Conservation (phyloP, 805 yeast genomes). For the Blastobotrys parvus region DNA sequence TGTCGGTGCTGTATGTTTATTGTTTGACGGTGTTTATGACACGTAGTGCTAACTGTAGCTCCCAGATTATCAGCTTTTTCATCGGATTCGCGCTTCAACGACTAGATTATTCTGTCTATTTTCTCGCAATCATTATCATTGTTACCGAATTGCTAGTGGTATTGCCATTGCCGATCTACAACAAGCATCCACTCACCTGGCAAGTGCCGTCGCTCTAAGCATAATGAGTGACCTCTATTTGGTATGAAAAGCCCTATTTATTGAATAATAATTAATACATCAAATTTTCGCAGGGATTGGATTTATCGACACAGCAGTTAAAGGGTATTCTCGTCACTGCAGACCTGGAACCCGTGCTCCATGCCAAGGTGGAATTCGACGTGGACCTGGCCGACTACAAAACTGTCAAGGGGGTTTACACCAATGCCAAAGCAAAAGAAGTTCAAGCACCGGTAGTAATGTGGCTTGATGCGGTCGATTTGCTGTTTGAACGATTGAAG, state of each 20-base stretch:
- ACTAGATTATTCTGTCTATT: conserved; percentile 31
- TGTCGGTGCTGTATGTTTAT: conserved; percentile 8
- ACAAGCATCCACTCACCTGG: conserved; percentile 42
- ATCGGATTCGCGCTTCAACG: conserved; percentile 44
- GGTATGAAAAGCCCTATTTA: not conserved
- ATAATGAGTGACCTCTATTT: not conserved
- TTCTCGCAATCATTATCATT: conserved; percentile 32
- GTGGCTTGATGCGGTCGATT: conserved; percentile 82
- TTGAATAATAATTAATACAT: not conserved
- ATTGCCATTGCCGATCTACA: conserved; percentile 56
- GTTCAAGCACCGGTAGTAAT: conserved; percentile 75
- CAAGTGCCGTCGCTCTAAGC: conserved; percentile 5
- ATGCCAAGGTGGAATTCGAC: conserved; percentile 68
- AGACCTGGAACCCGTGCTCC: conserved; percentile 42
- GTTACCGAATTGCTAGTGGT: conserved; percentile 34
- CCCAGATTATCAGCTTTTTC: conserved; percentile 32
- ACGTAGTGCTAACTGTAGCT: not conserved
- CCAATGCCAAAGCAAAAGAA: conserved; percentile 45
- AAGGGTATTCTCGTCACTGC: conserved; percentile 61
- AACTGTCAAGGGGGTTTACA: conserved; percentile 65
- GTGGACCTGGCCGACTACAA: conserved; percentile 50
- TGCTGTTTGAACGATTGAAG: conserved; percentile 45
- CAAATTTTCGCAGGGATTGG: conserved; percentile 46
- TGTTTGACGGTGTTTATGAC: conserved; percentile 1
- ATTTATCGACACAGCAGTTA: conserved; percentile 83